A percentile compares a stretch with the other conserved stretches of the same genome.
Conservation (phyloP, 169 alveolate species). For the Plasmodium inui region DNA sequence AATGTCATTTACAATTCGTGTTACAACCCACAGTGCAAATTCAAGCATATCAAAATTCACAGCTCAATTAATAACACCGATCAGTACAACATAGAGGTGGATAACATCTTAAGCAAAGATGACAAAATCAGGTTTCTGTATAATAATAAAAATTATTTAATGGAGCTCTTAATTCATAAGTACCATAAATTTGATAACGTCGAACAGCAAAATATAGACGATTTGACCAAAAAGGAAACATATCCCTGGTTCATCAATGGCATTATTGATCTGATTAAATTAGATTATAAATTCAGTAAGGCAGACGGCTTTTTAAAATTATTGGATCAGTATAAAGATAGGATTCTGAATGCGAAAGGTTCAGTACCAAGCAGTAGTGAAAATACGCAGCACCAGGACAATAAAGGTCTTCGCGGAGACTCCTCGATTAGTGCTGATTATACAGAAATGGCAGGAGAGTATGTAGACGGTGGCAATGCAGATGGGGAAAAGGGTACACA, state of each 20-base stretch:
- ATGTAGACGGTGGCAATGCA: not conserved
- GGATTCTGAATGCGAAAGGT: not conserved
- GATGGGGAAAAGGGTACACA: not conserved
- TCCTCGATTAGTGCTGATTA: not conserved
- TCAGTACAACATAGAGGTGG: conserved; percentile 50
- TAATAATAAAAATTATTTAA: conserved; percentile 83
- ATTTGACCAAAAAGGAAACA: conserved; percentile 14
- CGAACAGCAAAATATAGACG: conserved; percentile 16
- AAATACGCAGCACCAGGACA: not conserved
- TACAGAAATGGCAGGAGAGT: not conserved
- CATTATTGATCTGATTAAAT: conserved; percentile 37
- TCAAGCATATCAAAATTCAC: conserved; percentile 77
- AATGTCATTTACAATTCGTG: conserved; percentile 78
- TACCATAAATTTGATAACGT: conserved; percentile 14
- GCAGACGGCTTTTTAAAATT: conserved; percentile 28
- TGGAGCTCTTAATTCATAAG: conserved; percentile 66
- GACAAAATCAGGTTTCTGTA: conserved; percentile 83
- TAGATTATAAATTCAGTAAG: conserved; percentile 41
- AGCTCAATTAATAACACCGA: conserved; percentile 16
- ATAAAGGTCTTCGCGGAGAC: not conserved
- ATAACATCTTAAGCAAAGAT: conserved; percentile 78
- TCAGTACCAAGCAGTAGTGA: not conserved
- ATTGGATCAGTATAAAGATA: not conserved
- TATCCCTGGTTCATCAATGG: conserved; percentile 76
- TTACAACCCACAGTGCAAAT: conserved; percentile 76